phyloP scores from a whole-genome alignment of 805 yeast genomes.

The Nakazawaea ernobii region DNA sequence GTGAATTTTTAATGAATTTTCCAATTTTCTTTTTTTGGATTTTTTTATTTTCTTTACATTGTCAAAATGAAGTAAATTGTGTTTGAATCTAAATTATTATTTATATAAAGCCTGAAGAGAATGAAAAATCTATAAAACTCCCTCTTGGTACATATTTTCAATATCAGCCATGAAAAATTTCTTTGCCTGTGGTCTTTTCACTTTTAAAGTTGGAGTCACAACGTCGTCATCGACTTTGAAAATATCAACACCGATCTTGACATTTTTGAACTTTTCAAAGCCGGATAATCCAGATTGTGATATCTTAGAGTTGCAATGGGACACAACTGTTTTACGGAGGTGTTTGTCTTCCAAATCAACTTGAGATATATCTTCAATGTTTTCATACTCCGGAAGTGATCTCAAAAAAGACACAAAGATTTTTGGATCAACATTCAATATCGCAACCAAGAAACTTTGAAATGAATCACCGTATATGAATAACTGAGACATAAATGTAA shows the following conservation, averaged over 20 bases:
- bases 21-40: no score
- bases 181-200: conserved; percentile 25
- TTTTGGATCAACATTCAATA: conserved; percentile 54
- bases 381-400: not conserved
- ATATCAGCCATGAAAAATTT: conserved; percentile 8
- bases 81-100: no score
- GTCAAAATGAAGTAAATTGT: no score
- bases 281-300: conserved; percentile 41
- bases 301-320: conserved; percentile 31
- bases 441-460: conserved; percentile 50
- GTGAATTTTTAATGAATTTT: no score
- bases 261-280: conserved; percentile 57
- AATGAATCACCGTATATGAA: conserved; percentile 63
- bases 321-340: conserved; percentile 26
- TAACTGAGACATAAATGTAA: conserved; percentile 43
- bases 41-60: no score
- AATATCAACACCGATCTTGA: conserved; percentile 50
- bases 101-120: no score
- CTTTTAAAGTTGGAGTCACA: conserved; percentile 60
- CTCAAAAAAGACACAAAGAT: not conserved
- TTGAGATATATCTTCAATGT: not conserved
- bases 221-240: conserved; percentile 53
- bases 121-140: not conserved
- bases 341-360: conserved; percentile 1
- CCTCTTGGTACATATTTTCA: conserved; percentile 12